phyloP scores from a whole-genome alignment of 805 yeast species.

The Ogataea kodamae region DNA sequence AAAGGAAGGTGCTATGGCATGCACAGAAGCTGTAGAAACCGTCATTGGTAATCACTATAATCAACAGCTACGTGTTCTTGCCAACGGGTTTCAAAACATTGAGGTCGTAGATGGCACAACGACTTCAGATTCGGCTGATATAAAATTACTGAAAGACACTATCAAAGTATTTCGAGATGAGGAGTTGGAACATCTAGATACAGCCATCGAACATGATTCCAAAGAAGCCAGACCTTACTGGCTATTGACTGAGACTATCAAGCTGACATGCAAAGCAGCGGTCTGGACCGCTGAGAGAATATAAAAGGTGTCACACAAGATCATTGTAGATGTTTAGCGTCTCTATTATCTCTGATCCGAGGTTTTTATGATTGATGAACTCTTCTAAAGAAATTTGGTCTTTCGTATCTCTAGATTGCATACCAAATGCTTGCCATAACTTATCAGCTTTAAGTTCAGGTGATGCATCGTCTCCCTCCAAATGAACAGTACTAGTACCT shows the following conservation, averaged over 20 bases:
- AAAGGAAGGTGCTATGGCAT: constrained; percentile 98
- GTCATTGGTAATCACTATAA: constrained; percentile 97
- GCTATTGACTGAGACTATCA: constrained; percentile 83
- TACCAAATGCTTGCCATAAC: constrained; percentile 49
- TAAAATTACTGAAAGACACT: constrained; percentile 52
- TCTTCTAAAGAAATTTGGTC: constrained; percentile 77
- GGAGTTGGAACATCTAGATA: constrained; percentile 90
- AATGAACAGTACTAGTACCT: constrained; percentile 79
- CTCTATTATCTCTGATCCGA: constrained; percentile 70
- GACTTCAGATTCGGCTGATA: constrained; percentile 46
- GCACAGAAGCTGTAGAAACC: constrained; percentile 98
- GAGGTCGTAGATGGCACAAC: constrained; percentile 31
- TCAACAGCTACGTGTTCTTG: constrained; percentile 74
- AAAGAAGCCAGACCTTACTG: constrained; percentile 90
- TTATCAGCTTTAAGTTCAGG: constrained; percentile 85
- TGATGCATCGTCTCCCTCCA: constrained; percentile 85
- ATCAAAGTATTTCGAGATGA: constrained; percentile 85
- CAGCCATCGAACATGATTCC: constrained; percentile 90
- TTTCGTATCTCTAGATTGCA: constrained; percentile 63
- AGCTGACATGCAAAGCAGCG: constrained; percentile 79
- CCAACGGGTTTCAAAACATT: constrained; percentile 57
- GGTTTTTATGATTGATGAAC: constrained; percentile 74
- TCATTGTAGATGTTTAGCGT: constrained; percentile 59
- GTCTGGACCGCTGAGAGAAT: constrained; percentile 87
- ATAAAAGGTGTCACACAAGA: constrained; percentile 33